Evolutionary conservation across 1,139 yeast species (phyloP).

Genomic region (Candida smagusa): DNA sequence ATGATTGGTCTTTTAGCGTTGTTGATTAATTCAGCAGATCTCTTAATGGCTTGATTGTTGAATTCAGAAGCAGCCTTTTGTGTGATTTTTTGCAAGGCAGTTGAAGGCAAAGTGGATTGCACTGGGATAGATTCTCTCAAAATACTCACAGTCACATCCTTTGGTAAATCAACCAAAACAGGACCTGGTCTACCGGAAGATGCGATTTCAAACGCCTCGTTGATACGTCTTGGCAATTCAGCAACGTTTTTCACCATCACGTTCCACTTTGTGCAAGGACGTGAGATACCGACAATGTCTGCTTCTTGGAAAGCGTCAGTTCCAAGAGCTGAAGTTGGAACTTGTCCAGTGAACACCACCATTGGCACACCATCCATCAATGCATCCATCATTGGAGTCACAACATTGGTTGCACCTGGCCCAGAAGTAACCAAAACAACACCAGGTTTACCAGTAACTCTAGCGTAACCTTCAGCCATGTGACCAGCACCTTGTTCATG

Average conservation of each 20-base stretch:
- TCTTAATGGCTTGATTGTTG: conserved; percentile 68
- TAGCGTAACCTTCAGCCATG: conserved; percentile 99
- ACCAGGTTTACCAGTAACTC: conserved; percentile 96
- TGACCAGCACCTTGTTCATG: conserved; percentile 99
- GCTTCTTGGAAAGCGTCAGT: conserved; percentile 99
- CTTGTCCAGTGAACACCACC: conserved; percentile 98
- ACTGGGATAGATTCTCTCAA: conserved; percentile 86
- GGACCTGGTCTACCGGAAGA: conserved; percentile 98
- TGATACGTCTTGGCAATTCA: conserved; percentile 91
- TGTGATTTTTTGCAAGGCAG: conserved; percentile 70
- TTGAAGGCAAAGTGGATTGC: conserved; percentile 78
- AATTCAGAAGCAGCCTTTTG: conserved; percentile 71
- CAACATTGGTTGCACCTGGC: conserved; percentile 97
- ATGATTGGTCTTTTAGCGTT: conserved; percentile 83
- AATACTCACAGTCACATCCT: conserved; percentile 93
- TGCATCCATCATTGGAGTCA: conserved; percentile 98
- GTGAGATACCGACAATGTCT: conserved; percentile 92
- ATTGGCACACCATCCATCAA: conserved; percentile 95
- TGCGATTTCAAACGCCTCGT: conserved; percentile 97
- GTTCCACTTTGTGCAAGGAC: conserved; percentile 98
- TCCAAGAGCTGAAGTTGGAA: conserved; percentile 91
- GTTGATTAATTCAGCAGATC: conserved; percentile 77
- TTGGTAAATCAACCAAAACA: conserved; percentile 93
- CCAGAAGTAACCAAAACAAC: conserved; percentile 97
- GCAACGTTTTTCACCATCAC: conserved; percentile 96